These are phyloP conservation scores for Gymnopus androsaceus DNA, from an alignment of 1,284 basidiomycete genomes.

Conservation along the genomic window DNA sequence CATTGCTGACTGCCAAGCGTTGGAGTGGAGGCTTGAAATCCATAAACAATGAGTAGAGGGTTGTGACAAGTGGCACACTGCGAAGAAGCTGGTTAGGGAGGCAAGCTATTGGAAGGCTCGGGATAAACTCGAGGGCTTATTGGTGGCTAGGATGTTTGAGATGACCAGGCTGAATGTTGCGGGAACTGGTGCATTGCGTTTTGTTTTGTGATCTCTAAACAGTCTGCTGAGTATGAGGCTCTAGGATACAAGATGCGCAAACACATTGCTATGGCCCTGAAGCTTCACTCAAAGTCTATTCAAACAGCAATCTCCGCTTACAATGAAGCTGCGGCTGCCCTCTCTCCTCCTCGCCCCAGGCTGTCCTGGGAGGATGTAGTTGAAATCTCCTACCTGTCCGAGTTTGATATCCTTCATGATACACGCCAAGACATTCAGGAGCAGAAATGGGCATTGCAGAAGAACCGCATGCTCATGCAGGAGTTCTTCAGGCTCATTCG, in stretches of 20 bases:
- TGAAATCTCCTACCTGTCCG: too few relatives aligned
- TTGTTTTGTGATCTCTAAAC: too few relatives aligned
- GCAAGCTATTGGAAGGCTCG: slow-evolving; percentile 7
- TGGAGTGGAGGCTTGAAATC: not conserved
- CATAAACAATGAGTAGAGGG: not conserved
- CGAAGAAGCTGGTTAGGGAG: not conserved
- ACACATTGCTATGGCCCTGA: slow-evolving; percentile 25
- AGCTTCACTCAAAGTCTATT: slow-evolving; percentile 24
- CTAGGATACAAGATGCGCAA: slow-evolving; percentile 28
- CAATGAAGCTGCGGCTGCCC: slow-evolving; percentile 21
- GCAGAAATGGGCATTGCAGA: too few relatives aligned
- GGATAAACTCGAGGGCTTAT: slow-evolving; percentile 9
- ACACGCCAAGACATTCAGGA: too few relatives aligned
- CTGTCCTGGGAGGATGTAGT: not conserved
- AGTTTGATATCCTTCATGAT: too few relatives aligned
- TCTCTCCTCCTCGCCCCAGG: not conserved
- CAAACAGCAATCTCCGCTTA: slow-evolving; percentile 21
- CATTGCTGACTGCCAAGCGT: not conserved
- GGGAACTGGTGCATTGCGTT: not conserved
- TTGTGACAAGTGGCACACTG: not conserved
- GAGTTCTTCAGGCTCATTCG: too few relatives aligned
- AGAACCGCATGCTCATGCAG: too few relatives aligned
- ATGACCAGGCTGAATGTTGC: not conserved
- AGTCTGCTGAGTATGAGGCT: too few relatives aligned
- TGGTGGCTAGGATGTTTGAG: slow-evolving; percentile 5